Conservation (phyloP, 345 rosid species). For the Hibiscus trionum region DNA sequence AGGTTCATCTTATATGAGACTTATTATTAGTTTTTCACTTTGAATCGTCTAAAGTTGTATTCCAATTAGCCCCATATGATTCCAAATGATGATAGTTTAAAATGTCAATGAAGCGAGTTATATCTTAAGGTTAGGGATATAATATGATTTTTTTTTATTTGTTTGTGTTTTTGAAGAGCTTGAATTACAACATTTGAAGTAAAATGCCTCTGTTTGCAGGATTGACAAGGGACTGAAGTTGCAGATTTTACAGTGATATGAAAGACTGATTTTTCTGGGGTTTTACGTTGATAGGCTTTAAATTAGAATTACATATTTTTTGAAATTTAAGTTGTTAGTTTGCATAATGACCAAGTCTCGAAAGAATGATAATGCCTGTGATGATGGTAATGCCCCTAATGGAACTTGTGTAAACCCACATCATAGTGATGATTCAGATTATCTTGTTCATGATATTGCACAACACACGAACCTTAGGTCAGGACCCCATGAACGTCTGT, state of each 20-base stretch:
- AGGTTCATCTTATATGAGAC: neutral
- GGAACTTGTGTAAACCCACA: constrained; percentile 6
- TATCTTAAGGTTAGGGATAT: neutral
- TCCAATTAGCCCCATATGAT: neutral
- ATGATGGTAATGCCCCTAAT: constrained; percentile 16
- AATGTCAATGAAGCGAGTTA: neutral
- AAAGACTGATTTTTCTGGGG: neutral
- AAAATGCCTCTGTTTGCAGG: neutral
- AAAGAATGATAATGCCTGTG: constrained; percentile 14
- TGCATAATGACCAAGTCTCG: constrained; percentile 22
- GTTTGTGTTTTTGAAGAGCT: neutral
- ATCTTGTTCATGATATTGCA: constrained; percentile 41
- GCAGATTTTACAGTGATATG: neutral
- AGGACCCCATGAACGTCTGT: constrained; percentile 29
- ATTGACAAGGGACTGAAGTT: neutral
- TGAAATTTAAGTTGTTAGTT: neutral
- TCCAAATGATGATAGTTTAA: neutral
- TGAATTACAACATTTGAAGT: neutral
- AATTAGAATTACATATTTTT: neutral
- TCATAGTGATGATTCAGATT: constrained; percentile 12
- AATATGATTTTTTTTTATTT: neutral
- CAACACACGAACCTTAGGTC: constrained; percentile 49
- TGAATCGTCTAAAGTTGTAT: neutral
- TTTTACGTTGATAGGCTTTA: neutral
- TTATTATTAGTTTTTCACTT: too few relatives aligned